A percentile compares a stretch with the other conserved stretches of the same genome.
Evolutionary conservation across 495 filamentous ascomycete genomes (phyloP).

Genomic region (Lineolata rhizophorae): DNA sequence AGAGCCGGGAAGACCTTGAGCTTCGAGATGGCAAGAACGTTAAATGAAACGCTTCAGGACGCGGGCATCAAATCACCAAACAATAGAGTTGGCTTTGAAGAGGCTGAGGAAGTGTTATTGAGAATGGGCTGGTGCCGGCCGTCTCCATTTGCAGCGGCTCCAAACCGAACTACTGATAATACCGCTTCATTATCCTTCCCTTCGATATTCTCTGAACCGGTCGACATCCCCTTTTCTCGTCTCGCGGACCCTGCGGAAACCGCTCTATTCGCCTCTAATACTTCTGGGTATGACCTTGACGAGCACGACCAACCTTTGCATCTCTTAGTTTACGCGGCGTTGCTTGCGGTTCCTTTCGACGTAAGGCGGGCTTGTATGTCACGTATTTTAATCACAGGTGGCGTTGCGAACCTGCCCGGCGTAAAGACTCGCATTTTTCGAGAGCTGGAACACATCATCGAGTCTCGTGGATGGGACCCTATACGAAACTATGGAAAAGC

Average conservation of each 20-base stretch:
- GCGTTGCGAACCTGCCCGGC: conserved; percentile 58
- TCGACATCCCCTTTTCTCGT: conserved; percentile 41
- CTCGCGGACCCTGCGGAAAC: conserved; percentile 56
- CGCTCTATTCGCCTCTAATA: conserved; percentile 41
- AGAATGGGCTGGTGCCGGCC: conserved; percentile 52
- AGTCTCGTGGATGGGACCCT: conserved; percentile 52
- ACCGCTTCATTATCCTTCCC: no score
- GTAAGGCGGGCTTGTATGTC: conserved; percentile 70
- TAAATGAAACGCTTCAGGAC: conserved; percentile 19
- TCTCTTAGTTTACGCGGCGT: conserved; percentile 47
- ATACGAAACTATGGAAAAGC: conserved; percentile 23
- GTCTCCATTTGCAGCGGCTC: conserved; percentile 3
- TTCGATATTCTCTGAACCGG: conserved; percentile 16
- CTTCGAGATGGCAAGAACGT: conserved; percentile 42
- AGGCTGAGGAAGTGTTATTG: conserved; percentile 52
- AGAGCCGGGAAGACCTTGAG: conserved; percentile 50
- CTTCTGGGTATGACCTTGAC: conserved; percentile 37
- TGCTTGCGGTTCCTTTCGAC: conserved; percentile 59
- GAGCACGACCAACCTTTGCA: conserved; percentile 67
- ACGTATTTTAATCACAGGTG: conserved; percentile 72
- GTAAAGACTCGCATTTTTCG: conserved; percentile 57
- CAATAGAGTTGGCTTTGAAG: conserved; percentile 36
- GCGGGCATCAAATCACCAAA: conserved; percentile 6
- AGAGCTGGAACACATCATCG: conserved; percentile 43
- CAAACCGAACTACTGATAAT: conserved; percentile 1